Conservation (phyloP, 768 basidiomycete species). For the Boletus vermiculosoides region DNA sequence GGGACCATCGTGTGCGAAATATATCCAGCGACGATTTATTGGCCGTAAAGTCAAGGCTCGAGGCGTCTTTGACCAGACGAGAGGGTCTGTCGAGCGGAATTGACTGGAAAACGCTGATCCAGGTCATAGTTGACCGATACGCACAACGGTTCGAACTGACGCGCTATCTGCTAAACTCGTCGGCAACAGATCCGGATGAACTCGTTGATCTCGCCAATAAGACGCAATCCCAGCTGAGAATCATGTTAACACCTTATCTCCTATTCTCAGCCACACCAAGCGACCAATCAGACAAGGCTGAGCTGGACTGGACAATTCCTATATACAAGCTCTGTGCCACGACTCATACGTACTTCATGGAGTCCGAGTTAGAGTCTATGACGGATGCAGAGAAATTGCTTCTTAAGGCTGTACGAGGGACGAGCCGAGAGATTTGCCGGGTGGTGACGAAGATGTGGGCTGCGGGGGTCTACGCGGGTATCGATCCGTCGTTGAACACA, state of each 20-base stretch:
- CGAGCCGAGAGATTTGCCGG: slow-evolving; percentile 45
- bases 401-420: slow-evolving; percentile 31
- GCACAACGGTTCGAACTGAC: no score
- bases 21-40: slow-evolving; percentile 27
- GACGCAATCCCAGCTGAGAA: slow-evolving; percentile 24
- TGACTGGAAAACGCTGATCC: no score
- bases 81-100: no score
- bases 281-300: neutral
- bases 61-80: slow-evolving; percentile 10
- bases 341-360: slow-evolving; percentile 22
- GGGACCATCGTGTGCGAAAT: slow-evolving; percentile 31
- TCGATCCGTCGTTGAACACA: slow-evolving; percentile 13
- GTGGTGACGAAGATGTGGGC: slow-evolving; percentile 49
- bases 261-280: slow-evolving; percentile 12
- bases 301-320: slow-evolving; percentile 29
- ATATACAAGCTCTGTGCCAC: slow-evolving; percentile 32
- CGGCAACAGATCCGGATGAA: slow-evolving; percentile 1
- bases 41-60: slow-evolving; percentile 6
- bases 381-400: slow-evolving; percentile 32
- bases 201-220: slow-evolving; percentile 10
- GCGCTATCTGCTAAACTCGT: slow-evolving; percentile 20
- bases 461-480: slow-evolving; percentile 29
- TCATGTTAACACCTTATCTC: slow-evolving; percentile 32
- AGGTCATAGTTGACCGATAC: no score
- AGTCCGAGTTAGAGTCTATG: slow-evolving; percentile 10